Conservation (phyloP, 2,329 filamentous ascomycete genomes). For the Pestalotiopsis sp. region DNA sequence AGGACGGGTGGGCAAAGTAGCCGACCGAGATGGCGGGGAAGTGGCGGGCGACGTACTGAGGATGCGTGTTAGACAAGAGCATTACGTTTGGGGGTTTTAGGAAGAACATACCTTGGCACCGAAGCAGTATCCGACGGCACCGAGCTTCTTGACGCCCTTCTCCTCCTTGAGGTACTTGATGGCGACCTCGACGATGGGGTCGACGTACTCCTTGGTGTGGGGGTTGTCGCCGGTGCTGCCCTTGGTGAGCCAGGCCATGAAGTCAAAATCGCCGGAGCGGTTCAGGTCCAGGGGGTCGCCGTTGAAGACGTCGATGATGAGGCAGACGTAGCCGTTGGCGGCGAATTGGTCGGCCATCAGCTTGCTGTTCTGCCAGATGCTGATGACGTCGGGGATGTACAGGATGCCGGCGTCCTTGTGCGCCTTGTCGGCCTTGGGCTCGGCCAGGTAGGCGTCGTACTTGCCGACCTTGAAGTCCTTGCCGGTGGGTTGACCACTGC, state of each 20-base stretch:
- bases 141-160: conserved; percentile 60
- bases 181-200: conserved; percentile 50
- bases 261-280: conserved; percentile 43
- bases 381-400: conserved; percentile 51
- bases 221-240: conserved; percentile 53
- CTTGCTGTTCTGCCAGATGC: conserved; percentile 61
- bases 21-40: conserved; percentile 70
- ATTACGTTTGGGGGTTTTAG: too few relatives aligned
- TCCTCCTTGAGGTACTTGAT: conserved; percentile 62
- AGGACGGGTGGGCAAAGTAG: conserved; percentile 77
- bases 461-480: conserved; percentile 47
- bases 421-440: conserved; percentile 38
- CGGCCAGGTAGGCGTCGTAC: conserved; percentile 54
- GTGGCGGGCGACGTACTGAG: conserved; percentile 72
- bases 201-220: conserved; percentile 46
- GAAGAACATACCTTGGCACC: conserved; percentile 62
- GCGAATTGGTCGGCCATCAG: conserved; percentile 77
- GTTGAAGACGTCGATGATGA: conserved; percentile 73
- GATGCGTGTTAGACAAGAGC: background rate
- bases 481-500: conserved; percentile 52
- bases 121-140: conserved; percentile 74
- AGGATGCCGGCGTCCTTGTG: conserved; percentile 48
- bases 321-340: conserved; percentile 69
- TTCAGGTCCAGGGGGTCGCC: conserved; percentile 64
- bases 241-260: conserved; percentile 45